Evolutionary conservation across 1,284 basidiomycete species (phyloP).

Genomic region (Ceratobasidium sp.): DNA sequence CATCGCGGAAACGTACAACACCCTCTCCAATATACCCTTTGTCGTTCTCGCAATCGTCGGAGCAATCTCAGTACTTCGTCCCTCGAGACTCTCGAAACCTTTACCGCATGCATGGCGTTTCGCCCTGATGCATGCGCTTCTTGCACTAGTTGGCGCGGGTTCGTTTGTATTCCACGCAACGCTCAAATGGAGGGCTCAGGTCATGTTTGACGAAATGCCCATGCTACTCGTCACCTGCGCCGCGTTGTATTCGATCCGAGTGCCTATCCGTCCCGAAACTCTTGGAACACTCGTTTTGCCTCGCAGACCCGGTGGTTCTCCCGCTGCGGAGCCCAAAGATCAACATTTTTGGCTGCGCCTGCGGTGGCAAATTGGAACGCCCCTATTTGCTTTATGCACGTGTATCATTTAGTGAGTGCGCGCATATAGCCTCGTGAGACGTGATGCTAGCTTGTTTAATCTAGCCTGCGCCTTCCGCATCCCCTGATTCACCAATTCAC

Average conservation of each 20-base stretch:
- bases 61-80: constrained; percentile 17
- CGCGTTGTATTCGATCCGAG: constrained; percentile 30
- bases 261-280: constrained; percentile 21
- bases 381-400: constrained; percentile 26
- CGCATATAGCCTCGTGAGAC: not conserved
- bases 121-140: constrained; percentile 15
- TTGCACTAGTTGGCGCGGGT: constrained; percentile 42
- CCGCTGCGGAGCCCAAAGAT: not conserved
- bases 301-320: not conserved
- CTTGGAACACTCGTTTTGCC: not conserved
- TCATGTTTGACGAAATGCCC: constrained; percentile 38
- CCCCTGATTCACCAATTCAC: constrained; percentile 29
- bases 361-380: constrained; percentile 29
- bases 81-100: not conserved
- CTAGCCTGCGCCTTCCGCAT: constrained; percentile 7
- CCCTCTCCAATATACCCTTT: constrained; percentile 45
- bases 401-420: constrained; percentile 20
- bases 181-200: constrained; percentile 44
- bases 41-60: constrained; percentile 43
- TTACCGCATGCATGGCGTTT: constrained; percentile 31
- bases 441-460: not conserved
- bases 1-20: constrained; percentile 45
- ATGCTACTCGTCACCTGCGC: constrained; percentile 36
- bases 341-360: constrained; percentile 31
- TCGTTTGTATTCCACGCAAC: constrained; percentile 44